A percentile compares a stretch with the other conserved stretches of the same genome.
Evolutionary conservation across 805 yeast genomes (phyloP).

Genomic region (Danielozyma ontarioensis): DNA sequence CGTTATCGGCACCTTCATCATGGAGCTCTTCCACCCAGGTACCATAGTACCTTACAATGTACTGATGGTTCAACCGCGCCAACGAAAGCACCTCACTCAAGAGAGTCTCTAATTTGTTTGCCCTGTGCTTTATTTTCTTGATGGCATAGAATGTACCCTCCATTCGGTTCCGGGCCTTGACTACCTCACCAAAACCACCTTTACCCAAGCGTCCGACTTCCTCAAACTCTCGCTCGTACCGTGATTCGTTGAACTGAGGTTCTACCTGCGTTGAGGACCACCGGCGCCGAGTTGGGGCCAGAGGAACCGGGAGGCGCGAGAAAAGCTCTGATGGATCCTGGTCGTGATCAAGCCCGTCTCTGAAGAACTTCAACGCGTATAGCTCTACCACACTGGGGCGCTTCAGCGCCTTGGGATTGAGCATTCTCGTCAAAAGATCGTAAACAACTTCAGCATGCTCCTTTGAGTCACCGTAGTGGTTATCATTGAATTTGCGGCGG

Average conservation of each 20-base stretch:
- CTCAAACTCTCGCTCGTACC: slow-evolving; percentile 91
- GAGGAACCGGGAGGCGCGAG: not conserved
- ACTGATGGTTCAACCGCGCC: slow-evolving; percentile 90
- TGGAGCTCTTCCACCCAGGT: slow-evolving; percentile 90
- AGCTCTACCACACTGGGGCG: slow-evolving; percentile 83
- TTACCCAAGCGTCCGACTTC: slow-evolving; percentile 87
- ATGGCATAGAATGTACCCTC: slow-evolving; percentile 96
- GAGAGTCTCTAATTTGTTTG: slow-evolving; percentile 72
- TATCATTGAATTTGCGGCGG: slow-evolving; percentile 15
- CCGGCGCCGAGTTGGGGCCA: not conserved
- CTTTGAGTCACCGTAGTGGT: slow-evolving; percentile 48
- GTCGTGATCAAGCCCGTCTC: slow-evolving; percentile 46
- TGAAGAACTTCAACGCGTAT: slow-evolving; percentile 73
- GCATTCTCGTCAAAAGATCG: slow-evolving; percentile 63
- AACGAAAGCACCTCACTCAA: slow-evolving; percentile 87
- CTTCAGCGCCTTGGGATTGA: slow-evolving; percentile 60
- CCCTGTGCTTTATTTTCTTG: slow-evolving; percentile 81
- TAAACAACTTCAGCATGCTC: slow-evolving; percentile 63
- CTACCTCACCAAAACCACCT: slow-evolving; percentile 98
- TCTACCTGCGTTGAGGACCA: not conserved
- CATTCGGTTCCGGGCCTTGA: slow-evolving; percentile 87
- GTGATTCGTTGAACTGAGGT: slow-evolving; percentile 4
- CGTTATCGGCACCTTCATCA: slow-evolving; percentile 7
- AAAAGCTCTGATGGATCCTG: not conserved
- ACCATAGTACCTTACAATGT: slow-evolving; percentile 92